These are phyloP conservation scores for sorghum (Sorghum bicolor) DNA, from an alignment of 176 grass and related monocot genomes.

Conservation along the genomic window DNA sequence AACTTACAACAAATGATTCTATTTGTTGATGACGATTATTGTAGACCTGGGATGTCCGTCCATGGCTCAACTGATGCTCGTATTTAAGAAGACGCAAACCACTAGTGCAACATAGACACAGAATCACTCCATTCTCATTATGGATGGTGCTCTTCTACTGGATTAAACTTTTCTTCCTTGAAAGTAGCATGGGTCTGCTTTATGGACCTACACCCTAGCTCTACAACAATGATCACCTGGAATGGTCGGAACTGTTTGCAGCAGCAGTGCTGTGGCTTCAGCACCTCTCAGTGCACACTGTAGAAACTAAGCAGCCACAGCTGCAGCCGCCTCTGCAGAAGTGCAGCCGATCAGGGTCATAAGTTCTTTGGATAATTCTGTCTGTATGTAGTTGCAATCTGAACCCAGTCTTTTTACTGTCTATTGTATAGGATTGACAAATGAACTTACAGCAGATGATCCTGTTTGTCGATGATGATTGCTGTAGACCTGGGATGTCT, in stretches of 20 bases:
- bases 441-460: neutral
- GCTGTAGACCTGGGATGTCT: neutral
- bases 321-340: too few species aligned
- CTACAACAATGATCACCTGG: neutral
- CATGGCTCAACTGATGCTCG: neutral
- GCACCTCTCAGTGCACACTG: too few species aligned
- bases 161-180: neutral
- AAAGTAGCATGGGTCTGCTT: neutral
- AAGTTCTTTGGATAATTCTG: neutral
- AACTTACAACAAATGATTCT: neutral
- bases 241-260: neutral
- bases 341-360: too few species aligned
- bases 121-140: neutral
- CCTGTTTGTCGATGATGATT: neutral
- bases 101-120: neutral
- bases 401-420: neutral
- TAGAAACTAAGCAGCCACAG: too few species aligned
- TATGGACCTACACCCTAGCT: conserved; percentile 1
- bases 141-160: neutral
- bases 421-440: neutral
- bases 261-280: too few species aligned
- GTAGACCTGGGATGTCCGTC: neutral
- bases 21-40: neutral
- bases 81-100: neutral
- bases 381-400: neutral